A percentile compares a stretch with the other conserved stretches of the same genome.
These are phyloP conservation scores for Ogataea paraovalis DNA, from an alignment of 805 yeast genomes.

Conservation along the genomic window DNA sequence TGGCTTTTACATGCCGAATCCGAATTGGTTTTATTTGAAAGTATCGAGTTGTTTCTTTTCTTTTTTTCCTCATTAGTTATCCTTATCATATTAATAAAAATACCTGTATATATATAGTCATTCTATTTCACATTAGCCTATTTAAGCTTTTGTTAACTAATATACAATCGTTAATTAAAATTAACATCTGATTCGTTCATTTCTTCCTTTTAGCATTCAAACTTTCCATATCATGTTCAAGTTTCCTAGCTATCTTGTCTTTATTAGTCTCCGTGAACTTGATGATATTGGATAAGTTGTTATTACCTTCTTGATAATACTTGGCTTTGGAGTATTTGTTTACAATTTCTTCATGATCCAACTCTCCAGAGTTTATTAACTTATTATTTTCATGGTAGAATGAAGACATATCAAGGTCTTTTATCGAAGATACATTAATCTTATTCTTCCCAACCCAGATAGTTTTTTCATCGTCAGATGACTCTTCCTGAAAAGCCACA, in stretches of 20 bases:
- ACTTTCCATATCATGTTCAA: constrained; percentile 14
- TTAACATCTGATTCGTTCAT: background rate
- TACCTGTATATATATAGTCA: background rate
- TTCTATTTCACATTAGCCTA: background rate
- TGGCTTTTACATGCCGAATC: too few relatives aligned
- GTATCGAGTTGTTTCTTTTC: background rate
- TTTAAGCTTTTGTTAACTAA: background rate
- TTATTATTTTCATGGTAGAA: constrained; percentile 34
- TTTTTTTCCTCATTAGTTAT: background rate
- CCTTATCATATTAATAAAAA: background rate
- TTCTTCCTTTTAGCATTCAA: constrained; percentile 1
- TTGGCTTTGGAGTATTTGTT: constrained; percentile 19
- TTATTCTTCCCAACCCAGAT: constrained; percentile 1
- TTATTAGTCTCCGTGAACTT: constrained; percentile 28
- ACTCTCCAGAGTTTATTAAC: constrained; percentile 30
- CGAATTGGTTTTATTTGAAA: background rate
- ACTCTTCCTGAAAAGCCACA: background rate
- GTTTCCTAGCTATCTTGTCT: constrained; percentile 21
- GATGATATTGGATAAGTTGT: constrained; percentile 30
- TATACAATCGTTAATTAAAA: background rate
- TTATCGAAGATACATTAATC: constrained; percentile 16
- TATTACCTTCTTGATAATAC: constrained; percentile 29
- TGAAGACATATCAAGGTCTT: constrained; percentile 35
- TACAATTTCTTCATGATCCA: constrained; percentile 23
- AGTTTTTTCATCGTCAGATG: background rate